A percentile compares a stretch with the other conserved stretches of the same genome.
These are phyloP conservation scores for Cryptosporidium meleagridis DNA, from an alignment of 169 alveolate genomes.

Conservation along the genomic window DNA sequence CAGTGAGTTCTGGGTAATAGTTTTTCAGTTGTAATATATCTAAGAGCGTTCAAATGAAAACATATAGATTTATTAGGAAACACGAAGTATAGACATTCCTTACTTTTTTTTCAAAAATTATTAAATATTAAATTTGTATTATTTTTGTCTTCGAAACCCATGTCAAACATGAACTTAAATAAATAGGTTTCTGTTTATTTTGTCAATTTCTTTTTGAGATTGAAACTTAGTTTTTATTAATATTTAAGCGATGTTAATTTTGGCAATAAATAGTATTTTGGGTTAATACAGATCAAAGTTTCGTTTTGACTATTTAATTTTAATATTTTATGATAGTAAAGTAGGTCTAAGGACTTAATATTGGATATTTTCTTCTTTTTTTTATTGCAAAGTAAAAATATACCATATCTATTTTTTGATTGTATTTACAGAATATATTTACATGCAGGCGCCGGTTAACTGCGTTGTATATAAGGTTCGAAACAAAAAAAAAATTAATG, in stretches of 20 bases:
- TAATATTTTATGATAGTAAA: too few relatives aligned
- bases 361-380: too few relatives aligned
- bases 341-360: not conserved
- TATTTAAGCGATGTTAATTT: not conserved
- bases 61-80: not conserved
- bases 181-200: too few relatives aligned
- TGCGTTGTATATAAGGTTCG: not conserved
- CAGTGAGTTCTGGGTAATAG: too few relatives aligned
- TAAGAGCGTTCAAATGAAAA: not conserved
- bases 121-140: not conserved
- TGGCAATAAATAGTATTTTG: not conserved
- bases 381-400: not conserved
- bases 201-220: not conserved
- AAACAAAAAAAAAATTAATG: not conserved
- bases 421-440: not conserved
- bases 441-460: not conserved
- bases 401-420: not conserved
- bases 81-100: too few relatives aligned
- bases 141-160: not conserved
- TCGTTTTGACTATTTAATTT: too few relatives aligned
- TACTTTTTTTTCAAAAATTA: too few relatives aligned
- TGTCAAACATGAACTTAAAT: too few relatives aligned
- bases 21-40: not conserved
- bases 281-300: too few relatives aligned
- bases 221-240: too few relatives aligned